A percentile compares a stretch with the other conserved stretches of the same genome.
Conservation (phyloP, 768 basidiomycete species). For the Sporobolomyces pararoseus region DNA sequence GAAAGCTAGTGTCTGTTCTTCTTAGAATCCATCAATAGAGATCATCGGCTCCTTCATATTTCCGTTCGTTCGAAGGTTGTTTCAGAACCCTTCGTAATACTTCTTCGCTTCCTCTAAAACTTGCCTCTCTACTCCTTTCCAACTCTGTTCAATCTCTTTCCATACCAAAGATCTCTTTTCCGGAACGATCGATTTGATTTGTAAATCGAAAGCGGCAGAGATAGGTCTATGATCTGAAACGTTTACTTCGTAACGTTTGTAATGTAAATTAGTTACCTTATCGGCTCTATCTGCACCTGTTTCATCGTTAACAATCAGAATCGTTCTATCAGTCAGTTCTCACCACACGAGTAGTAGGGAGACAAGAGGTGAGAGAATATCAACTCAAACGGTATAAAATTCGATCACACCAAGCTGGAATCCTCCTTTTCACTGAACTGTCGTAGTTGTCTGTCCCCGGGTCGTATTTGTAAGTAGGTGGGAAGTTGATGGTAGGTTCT, state of each 20-base stretch:
- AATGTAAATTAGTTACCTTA: constrained; percentile 65
- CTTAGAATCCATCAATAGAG: no score
- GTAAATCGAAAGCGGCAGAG: constrained; percentile 69
- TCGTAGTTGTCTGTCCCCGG: constrained; percentile 73
- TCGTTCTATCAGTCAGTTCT: constrained; percentile 50
- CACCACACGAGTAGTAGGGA: background rate
- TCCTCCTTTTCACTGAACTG: constrained; percentile 76
- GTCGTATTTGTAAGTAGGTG: constrained; percentile 95
- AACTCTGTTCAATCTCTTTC: constrained; percentile 56
- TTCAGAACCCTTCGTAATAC: constrained; percentile 33
- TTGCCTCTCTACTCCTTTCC: constrained; percentile 48
- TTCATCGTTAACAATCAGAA: background rate
- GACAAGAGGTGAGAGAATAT: background rate
- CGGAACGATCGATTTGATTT: constrained; percentile 66
- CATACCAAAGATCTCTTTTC: constrained; percentile 61
- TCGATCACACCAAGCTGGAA: constrained; percentile 96
- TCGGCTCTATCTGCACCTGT: constrained; percentile 36
- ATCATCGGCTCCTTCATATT: no score
- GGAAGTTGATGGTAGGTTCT: constrained; percentile 74
- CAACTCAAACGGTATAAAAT: constrained; percentile 68
- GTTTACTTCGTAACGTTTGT: constrained; percentile 76
- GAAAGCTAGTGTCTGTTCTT: no score
- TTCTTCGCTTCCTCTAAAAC: constrained; percentile 45
- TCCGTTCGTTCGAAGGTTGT: background rate
- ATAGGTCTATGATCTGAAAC: constrained; percentile 64